Conservation (phyloP, 2,329 filamentous ascomycete species). For the Cryoendolithus antarcticus region DNA sequence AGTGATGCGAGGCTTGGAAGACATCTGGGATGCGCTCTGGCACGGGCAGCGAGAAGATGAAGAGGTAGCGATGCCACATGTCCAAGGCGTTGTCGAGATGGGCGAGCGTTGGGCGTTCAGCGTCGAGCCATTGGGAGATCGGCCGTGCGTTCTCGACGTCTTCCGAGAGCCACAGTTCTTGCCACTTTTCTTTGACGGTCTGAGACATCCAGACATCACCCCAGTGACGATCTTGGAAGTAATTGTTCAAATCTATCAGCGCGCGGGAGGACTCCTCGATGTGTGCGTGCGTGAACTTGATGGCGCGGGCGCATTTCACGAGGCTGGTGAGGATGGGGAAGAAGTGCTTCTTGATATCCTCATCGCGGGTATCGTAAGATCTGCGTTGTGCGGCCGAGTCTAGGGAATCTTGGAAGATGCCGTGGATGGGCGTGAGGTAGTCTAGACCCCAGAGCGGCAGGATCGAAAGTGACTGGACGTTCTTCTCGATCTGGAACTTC, state of each 20-base stretch:
- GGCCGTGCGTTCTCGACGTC: conserved; percentile 30
- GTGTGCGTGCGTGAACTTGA: conserved; percentile 26
- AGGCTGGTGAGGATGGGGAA: conserved; percentile 29
- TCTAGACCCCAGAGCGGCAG: conserved; percentile 32
- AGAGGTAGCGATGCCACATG: conserved; percentile 35
- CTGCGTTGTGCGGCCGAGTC: conserved; percentile 27
- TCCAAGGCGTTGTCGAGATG: conserved; percentile 36
- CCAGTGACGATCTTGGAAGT: conserved; percentile 35
- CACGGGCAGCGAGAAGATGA: conserved; percentile 46
- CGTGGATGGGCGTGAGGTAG: conserved; percentile 29
- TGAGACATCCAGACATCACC: conserved; percentile 35
- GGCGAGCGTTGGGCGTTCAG: conserved; percentile 33
- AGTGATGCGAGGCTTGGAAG: conserved; percentile 52
- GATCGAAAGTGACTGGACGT: conserved; percentile 31
- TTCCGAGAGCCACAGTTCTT: conserved; percentile 33
- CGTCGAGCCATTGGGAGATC: conserved; percentile 33
- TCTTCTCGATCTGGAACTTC: conserved; percentile 31
- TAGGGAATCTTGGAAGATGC: conserved; percentile 30
- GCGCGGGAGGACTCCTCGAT: conserved; percentile 30
- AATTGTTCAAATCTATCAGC: conserved; percentile 31
- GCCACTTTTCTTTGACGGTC: conserved; percentile 34
- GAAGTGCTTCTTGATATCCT: conserved; percentile 28
- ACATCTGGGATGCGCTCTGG: conserved; percentile 46
- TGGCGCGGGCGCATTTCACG: conserved; percentile 27
- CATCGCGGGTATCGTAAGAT: conserved; percentile 19